phyloP scores from a whole-genome alignment of 148 eudicot genomes.

The Persicaria tinctoria region DNA sequence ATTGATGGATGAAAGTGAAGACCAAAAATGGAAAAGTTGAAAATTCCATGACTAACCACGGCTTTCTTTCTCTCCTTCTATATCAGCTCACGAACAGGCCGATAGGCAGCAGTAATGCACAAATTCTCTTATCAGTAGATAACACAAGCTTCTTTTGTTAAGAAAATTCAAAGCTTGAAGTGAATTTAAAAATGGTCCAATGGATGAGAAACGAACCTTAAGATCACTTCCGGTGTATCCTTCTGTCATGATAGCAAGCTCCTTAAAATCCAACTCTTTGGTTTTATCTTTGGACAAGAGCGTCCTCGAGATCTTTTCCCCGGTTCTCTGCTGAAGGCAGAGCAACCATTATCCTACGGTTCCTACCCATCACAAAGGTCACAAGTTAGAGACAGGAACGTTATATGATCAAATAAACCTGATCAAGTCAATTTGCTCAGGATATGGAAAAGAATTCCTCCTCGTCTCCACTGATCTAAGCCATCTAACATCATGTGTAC shows the following conservation, averaged over 20 bases:
- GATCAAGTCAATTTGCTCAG: no score
- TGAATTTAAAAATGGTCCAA: neutral
- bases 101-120: slow-evolving; percentile 82
- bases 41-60: slow-evolving; percentile 28
- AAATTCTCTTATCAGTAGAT: slow-evolving; percentile 42
- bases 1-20: neutral
- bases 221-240: slow-evolving; percentile 96
- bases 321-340: slow-evolving; percentile 70
- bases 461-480: neutral
- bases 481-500: neutral
- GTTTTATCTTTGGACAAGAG: slow-evolving; percentile 66
- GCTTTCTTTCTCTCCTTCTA: slow-evolving; percentile 73
- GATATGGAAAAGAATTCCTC: neutral
- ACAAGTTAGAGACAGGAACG: neutral
- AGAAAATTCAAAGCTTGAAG: no score
- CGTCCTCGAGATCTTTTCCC: slow-evolving; percentile 73
- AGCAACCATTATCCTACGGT: slow-evolving; percentile 78
- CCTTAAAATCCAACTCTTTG: slow-evolving; percentile 59
- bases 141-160: neutral
- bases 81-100: slow-evolving; percentile 84
- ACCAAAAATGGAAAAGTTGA: neutral
- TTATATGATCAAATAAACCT: neutral
- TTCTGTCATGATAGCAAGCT: slow-evolving; percentile 82
- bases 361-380: slow-evolving; percentile 18
- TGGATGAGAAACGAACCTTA: slow-evolving; percentile 36